Evolutionary conservation across 2,329 filamentous ascomycete species (phyloP), one percentile per base, ranked within the genome.

Genomic region (Chalaropsis ovoidea): DNA sequence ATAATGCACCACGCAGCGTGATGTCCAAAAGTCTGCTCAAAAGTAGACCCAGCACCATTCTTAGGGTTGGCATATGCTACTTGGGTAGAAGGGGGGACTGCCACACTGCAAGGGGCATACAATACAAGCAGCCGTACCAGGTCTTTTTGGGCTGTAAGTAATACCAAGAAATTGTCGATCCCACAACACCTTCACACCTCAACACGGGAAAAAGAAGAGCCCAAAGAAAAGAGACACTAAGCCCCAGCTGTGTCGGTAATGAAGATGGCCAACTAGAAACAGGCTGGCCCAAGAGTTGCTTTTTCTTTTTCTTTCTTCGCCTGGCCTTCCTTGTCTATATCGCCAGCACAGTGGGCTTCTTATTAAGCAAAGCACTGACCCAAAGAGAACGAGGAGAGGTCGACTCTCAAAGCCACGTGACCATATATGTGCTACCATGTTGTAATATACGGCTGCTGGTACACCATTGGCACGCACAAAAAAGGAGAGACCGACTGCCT

Each of bases 161-260:
- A 35, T 39, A 31, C 54, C 54, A 39, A 39, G 54, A 39, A 58
- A 39, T 39, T 58, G 54, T 39, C 27, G 27, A 58, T 58, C 54
- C 54, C 17, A 35, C 54, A 7, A 7, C 1, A 10, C 35, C 35
- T 10, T 39, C 8, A 39, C 35, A 39, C 35, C 35, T 39, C 35
- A 39, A 39, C 35, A 39, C 22, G n/a, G 47, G 1, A 24, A 52
- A 35, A 35, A 27, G 31, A 35, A 10, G 11, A 56, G 31, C 3
- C 4, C 31, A 35, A 58, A 31, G 22, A 17, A 58, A 31, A 58
- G 27, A 27, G 27, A 39, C 31, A 58, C 24, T 58, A 35, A 35
- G 54, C 4, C 27, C 15, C 54, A 39, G 54, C 54, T 58, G 54
- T 8, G 54, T 19, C 24, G 47, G 47, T 27, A 17, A 52, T 52